Percentiles rank a stretch among this genome's conserved stretches.
Conservation (phyloP, 1,284 basidiomycete species). For the Leccinum griseonigrum region DNA sequence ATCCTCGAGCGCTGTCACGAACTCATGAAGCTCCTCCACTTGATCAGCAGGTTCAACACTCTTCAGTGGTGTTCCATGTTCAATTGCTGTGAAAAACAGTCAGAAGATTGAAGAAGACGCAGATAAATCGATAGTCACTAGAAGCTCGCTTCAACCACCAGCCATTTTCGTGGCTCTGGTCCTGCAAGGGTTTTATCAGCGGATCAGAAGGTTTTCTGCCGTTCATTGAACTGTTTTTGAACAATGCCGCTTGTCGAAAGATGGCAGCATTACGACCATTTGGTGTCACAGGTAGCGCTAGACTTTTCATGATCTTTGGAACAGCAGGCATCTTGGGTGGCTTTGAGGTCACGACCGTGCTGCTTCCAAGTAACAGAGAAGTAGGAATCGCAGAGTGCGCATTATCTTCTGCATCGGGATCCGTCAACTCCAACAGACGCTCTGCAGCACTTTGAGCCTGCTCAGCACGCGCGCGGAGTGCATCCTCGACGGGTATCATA, state of each 20-base stretch:
- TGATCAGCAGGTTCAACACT: conserved; percentile 38
- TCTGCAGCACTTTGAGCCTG: conserved; percentile 88
- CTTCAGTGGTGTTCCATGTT: conserved; percentile 44
- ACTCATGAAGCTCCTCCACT: conserved; percentile 48
- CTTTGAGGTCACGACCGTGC: conserved; percentile 40
- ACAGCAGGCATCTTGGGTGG: conserved; percentile 24
- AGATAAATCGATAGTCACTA: conserved; percentile 38
- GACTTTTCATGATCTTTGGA: conserved; percentile 26
- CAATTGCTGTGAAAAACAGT: conserved; percentile 43
- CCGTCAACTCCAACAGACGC: conserved; percentile 74
- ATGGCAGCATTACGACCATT: conserved; percentile 53
- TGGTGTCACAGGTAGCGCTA: conserved; percentile 57
- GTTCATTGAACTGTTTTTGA: conserved; percentile 70
- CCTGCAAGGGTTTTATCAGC: conserved; percentile 63
- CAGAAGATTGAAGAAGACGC: conserved; percentile 11
- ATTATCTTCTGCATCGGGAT: conserved; percentile 61
- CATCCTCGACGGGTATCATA: conserved; percentile 68
- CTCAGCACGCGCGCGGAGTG: conserved; percentile 77
- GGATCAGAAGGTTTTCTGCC: conserved; percentile 45
- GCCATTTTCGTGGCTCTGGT: conserved; percentile 59
- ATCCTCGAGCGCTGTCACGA: conserved; percentile 51
- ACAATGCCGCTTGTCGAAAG: conserved; percentile 72
- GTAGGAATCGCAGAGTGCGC: conserved; percentile 53
- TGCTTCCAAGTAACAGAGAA: conserved; percentile 51
- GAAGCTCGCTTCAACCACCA: conserved; percentile 77